phyloP scores from a whole-genome alignment of 2,329 filamentous ascomycete genomes.

The Aspergillus vadensis region DNA sequence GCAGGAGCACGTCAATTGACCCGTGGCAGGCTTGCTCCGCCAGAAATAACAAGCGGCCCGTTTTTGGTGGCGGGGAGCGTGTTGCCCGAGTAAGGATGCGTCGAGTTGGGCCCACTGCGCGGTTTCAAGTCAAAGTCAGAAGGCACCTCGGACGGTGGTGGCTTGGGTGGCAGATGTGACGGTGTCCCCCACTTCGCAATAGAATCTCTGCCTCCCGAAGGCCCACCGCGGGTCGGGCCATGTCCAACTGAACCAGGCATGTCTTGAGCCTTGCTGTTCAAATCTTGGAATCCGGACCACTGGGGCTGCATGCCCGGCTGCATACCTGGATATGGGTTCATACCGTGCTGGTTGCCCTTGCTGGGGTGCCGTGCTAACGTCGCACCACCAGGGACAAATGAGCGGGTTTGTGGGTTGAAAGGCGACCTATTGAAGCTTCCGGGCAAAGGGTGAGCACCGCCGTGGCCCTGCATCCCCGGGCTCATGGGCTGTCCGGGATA shows the following conservation, averaged over 20 bases:
- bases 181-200: constrained; percentile 55
- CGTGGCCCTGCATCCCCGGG: constrained; percentile 68
- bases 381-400: constrained; percentile 72
- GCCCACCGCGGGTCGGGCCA: constrained; percentile 23
- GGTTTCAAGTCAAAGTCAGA: constrained; percentile 45
- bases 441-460: constrained; percentile 78
- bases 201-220: constrained; percentile 37
- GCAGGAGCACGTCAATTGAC: constrained; percentile 23
- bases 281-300: constrained; percentile 33
- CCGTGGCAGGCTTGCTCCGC: constrained; percentile 33
- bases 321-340: constrained; percentile 30
- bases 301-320: constrained; percentile 28
- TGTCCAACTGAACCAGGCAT: constrained; percentile 17
- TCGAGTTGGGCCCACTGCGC: constrained; percentile 27
- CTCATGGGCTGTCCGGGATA: constrained; percentile 62
- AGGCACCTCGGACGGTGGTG: constrained; percentile 50
- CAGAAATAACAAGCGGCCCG: constrained; percentile 44
- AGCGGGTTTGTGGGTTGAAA: constrained; percentile 93
- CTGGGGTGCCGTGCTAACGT: constrained; percentile 36
- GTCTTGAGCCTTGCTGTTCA: constrained; percentile 26
- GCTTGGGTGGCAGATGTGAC: constrained; percentile 53
- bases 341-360: constrained; percentile 32
- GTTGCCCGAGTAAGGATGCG: constrained; percentile 28
- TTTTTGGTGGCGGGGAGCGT: constrained; percentile 28
- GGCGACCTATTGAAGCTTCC: constrained; percentile 81